Conservation (phyloP, 371 early-diverging fungal species). For the Rhizopus stolonifer region DNA sequence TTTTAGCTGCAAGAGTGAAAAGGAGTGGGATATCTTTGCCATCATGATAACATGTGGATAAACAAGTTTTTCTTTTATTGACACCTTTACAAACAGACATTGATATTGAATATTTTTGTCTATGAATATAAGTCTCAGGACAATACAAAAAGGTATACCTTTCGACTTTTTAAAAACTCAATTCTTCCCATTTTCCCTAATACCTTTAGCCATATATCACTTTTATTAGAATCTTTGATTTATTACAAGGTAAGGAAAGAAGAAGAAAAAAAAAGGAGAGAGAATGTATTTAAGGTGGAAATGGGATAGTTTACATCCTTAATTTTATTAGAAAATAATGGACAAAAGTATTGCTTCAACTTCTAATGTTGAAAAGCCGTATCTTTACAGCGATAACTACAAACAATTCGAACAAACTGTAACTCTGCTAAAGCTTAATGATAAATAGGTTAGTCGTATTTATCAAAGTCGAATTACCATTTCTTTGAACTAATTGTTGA, state of each 20-base stretch:
- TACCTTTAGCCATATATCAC: constrained; percentile 12
- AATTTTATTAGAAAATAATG: constrained; percentile 17
- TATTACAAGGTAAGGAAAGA: constrained; percentile 10
- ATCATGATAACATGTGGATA: constrained; percentile 15
- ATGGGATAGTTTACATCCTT: constrained; percentile 4
- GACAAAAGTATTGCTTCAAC: constrained; percentile 13
- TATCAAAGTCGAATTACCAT: no score
- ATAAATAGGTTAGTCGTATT: constrained; percentile 1
- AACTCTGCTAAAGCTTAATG: constrained; percentile 14
- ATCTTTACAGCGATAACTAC: constrained; percentile 13
- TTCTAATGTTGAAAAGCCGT: constrained; percentile 19
- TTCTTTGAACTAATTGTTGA: no score
- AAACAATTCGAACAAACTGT: constrained; percentile 13
- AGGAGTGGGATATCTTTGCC: constrained; percentile 10
- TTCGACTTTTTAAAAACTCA: constrained; percentile 10
- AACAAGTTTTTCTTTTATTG: constrained; percentile 14
- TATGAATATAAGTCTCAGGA: constrained; percentile 15
- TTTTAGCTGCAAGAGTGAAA: constrained; percentile 17
- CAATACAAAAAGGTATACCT: constrained; percentile 8
- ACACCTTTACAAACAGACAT: constrained; percentile 11
- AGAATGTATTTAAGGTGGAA: constrained; percentile 7
- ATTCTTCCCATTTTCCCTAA: constrained; percentile 10
- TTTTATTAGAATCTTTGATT: constrained; percentile 12
- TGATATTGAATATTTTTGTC: constrained; percentile 19
- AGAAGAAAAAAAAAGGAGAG: constrained; percentile 4